Conservation (phyloP, 441 rosid species). For the Sinapis alba region DNA sequence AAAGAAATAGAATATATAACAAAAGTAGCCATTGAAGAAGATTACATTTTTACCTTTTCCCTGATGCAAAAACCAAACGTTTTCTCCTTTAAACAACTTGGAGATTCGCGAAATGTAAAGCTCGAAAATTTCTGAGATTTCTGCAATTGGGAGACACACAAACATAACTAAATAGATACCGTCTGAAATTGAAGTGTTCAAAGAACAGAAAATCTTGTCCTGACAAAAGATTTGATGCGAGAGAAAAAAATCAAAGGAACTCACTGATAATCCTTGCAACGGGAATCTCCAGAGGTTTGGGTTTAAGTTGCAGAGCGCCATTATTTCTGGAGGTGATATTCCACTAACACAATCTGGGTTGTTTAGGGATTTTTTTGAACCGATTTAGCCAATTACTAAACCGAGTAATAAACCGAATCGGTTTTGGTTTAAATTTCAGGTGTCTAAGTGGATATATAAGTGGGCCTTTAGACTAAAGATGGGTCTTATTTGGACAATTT, state of each 20-base stretch:
- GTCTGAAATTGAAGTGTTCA: neutral
- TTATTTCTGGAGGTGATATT: too few relatives aligned
- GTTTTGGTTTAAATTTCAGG: neutral
- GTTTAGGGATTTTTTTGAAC: neutral
- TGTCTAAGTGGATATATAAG: neutral
- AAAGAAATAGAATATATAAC: neutral
- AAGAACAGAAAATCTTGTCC: neutral
- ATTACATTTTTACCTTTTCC: constrained; percentile 38
- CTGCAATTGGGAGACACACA: constrained; percentile 2
- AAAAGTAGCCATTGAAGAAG: neutral
- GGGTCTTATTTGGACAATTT: neutral
- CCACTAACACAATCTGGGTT: neutral
- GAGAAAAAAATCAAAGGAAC: neutral
- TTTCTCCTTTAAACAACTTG: constrained; percentile 32
- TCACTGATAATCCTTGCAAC: constrained; percentile 23
- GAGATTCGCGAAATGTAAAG: constrained; percentile 31
- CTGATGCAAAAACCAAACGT: constrained; percentile 30
- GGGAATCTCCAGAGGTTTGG: constrained; percentile 6
- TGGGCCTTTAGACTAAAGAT: neutral
- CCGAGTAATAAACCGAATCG: constrained; percentile 7
- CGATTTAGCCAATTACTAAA: neutral
- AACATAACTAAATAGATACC: neutral
- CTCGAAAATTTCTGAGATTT: constrained; percentile 6
- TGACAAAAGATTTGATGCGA: neutral
- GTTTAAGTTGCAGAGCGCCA: constrained; percentile 25